Conservation (phyloP, 2,329 filamentous ascomycete genomes). For the Gnomoniopsis sp. region DNA sequence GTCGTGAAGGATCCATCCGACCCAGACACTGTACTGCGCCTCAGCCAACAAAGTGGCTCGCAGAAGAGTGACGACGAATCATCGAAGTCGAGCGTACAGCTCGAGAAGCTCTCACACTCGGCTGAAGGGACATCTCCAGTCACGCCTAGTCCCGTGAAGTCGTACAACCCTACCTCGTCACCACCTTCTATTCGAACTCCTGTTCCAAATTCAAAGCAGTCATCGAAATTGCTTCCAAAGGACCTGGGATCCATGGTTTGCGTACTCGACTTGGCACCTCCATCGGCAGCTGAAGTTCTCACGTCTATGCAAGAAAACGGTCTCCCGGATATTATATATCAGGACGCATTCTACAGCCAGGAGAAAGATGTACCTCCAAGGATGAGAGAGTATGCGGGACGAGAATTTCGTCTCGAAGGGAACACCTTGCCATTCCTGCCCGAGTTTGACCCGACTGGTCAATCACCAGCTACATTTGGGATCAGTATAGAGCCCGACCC, state of each 20-base stretch:
- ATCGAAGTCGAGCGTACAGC: constrained; percentile 33
- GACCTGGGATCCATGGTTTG: constrained; percentile 23
- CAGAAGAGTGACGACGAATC: constrained; percentile 43
- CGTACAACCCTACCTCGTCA: not conserved
- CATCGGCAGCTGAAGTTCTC: constrained; percentile 40
- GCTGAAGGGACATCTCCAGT: constrained; percentile 5
- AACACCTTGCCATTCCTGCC: constrained; percentile 76
- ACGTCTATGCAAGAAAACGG: constrained; percentile 55
- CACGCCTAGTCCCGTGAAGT: not conserved
- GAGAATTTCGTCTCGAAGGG: constrained; percentile 76
- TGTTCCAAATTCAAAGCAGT: not conserved
- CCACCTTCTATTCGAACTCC: not conserved
- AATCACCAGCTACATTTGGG: constrained; percentile 53
- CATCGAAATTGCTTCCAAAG: not conserved
- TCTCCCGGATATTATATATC: constrained; percentile 71
- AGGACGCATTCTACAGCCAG: constrained; percentile 80
- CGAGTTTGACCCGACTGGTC: constrained; percentile 65
- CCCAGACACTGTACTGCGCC: constrained; percentile 56
- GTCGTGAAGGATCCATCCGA: constrained; percentile 75
- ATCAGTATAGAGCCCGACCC: constrained; percentile 42
- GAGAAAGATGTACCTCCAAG: constrained; percentile 79
- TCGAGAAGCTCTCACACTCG: constrained; percentile 23
- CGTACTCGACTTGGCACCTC: constrained; percentile 30
- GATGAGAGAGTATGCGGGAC: constrained; percentile 79
- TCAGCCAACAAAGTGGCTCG: constrained; percentile 62